phyloP scores from a whole-genome alignment of 345 rosid genomes.

The Citrus cavaleriei region DNA sequence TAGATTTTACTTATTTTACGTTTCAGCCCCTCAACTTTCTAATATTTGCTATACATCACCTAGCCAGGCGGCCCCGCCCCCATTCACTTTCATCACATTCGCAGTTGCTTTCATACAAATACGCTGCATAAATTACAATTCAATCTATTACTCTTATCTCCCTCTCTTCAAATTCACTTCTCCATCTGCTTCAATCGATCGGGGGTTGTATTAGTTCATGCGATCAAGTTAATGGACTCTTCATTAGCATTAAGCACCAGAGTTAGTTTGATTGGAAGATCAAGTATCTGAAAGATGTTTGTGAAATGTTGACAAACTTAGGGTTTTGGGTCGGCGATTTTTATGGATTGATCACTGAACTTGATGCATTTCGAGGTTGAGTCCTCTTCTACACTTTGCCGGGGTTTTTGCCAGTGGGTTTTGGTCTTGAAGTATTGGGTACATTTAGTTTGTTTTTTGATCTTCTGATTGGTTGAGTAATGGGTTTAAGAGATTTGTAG shows the following conservation, averaged over 20 bases:
- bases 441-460: constrained; percentile 4
- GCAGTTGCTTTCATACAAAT: background rate
- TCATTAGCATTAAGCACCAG: background rate
- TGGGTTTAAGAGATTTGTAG: constrained; percentile 18
- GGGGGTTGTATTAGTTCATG: background rate
- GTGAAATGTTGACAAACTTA: constrained; percentile 18
- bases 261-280: background rate
- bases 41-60: background rate
- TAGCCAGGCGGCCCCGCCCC: background rate
- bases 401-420: background rate
- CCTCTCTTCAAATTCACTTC: background rate
- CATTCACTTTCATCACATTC: background rate
- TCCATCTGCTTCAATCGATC: background rate
- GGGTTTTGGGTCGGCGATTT: constrained; percentile 13
- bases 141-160: background rate
- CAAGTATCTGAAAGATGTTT: constrained; percentile 18
- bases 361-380: constrained; percentile 18
- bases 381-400: background rate
- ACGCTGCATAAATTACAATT: background rate
- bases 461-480: constrained; percentile 6
- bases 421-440: constrained; percentile 19
- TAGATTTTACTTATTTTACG: background rate
- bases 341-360: constrained; percentile 12
- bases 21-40: background rate
- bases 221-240: background rate